These are phyloP conservation scores for Monilinia vaccinii-corymbosi DNA, from an alignment of 2,329 filamentous ascomycete species.

Conservation along the genomic window DNA sequence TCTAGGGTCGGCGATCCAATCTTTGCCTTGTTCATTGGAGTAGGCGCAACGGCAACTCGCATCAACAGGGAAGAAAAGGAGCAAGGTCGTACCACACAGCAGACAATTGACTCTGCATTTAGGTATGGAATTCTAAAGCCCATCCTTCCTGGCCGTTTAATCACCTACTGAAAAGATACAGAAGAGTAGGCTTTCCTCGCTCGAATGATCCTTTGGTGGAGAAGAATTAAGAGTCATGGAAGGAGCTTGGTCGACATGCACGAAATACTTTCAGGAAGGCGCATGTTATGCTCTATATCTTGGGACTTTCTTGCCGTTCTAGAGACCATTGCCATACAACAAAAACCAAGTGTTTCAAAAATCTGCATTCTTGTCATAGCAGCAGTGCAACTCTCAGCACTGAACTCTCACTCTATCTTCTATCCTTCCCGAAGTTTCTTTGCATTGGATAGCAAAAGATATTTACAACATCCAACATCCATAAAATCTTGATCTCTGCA, in stretches of 20 bases:
- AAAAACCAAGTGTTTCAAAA: slow-evolving; percentile 3
- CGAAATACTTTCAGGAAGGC: slow-evolving; percentile 2
- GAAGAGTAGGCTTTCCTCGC: slow-evolving; percentile 15
- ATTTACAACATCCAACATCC: slow-evolving; percentile 1
- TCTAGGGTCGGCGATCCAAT: slow-evolving; percentile 42
- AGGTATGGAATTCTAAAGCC: slow-evolving; percentile 18
- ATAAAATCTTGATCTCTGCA: neutral
- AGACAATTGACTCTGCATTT: slow-evolving; percentile 27
- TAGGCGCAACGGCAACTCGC: slow-evolving; percentile 41
- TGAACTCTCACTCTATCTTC: slow-evolving; percentile 1
- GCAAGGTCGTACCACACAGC: slow-evolving; percentile 22
- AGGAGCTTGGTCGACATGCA: neutral
- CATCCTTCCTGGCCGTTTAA: neutral
- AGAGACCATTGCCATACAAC: neutral
- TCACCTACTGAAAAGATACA: neutral
- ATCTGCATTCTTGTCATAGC: neutral
- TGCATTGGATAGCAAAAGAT: slow-evolving; percentile 4
- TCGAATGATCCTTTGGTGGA: slow-evolving; percentile 3
- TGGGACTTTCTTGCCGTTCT: neutral
- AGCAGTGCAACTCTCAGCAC: slow-evolving; percentile 4
- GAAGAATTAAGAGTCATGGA: slow-evolving; percentile 5
- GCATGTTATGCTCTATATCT: neutral
- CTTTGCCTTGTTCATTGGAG: slow-evolving; percentile 44
- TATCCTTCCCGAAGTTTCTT: neutral
- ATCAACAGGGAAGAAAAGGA: slow-evolving; percentile 45